Base-by-base conservation (phyloP, 345 rosid species). In the Sisymbrium irio region DNA sequence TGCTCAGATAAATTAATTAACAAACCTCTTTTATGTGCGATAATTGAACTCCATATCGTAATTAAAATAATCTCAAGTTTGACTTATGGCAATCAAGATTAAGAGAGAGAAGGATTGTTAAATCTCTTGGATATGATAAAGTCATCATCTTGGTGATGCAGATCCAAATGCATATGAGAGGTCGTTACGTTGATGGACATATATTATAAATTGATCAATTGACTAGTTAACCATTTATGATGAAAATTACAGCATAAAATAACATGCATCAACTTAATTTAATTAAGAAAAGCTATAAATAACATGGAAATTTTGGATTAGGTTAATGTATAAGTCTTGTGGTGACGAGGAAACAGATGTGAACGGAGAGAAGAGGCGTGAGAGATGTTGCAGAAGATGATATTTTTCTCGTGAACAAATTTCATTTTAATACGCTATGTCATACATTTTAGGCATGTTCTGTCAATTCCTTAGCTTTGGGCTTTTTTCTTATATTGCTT, bases 61-160 rank as follows among this genome's bases (percentile, higher is more conserved):
- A 8, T 20, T 42, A 57, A 63, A 8, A 50, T 71, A 71, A 58
- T 41, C 18, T 39, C 41, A 65, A 51, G 57, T 65, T 58, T 71
- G 80, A 77, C 76, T 77, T 71, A 65, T 37, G 54, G 72, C 68
- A 71, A 71, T 70, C 57, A 65, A 77, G 76, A 71, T 57, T 63
- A 65, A 77, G 80, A 74, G 73, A 74, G 78, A 74, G 67, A 73
- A 65, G 36, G 68, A 75, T 67, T 73, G 67, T 69, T 69, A 62
- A 76, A 63, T 76, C 75, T 54, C 51, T 62, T 36, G 75, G 71
- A 53, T 62, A 69, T 76, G 66, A 62, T 76, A 76, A 76, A 76
- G 66, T 76, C 66, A 69, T 63, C 61, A 69, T 69, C 75, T 44
- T 55, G 65, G 71, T 69, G 79, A 76, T 76, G 75, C 75, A 69